A percentile compares a stretch with the other conserved stretches of the same genome.
Conservation (phyloP, 2,329 filamentous ascomycete genomes). For the Ophiostoma ips region DNA sequence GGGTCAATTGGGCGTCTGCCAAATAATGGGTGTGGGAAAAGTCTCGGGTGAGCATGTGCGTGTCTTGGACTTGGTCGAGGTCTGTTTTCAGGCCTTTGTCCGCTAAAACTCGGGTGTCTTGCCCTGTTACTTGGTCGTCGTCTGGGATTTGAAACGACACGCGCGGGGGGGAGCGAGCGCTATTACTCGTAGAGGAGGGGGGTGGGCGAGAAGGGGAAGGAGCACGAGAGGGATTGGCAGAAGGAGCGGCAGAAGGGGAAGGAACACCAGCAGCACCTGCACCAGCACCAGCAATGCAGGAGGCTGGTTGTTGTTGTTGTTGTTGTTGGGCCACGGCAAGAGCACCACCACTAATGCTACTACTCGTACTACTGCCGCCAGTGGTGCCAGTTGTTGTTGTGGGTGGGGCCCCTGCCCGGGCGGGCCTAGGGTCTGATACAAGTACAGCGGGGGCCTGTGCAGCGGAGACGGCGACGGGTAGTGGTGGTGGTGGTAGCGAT, state of each 20-base stretch:
- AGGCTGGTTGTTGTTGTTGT: no score
- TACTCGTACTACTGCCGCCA: background rate
- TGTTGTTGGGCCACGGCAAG: no score
- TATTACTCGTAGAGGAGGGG: background rate
- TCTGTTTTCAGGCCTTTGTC: background rate
- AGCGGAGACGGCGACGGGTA: constrained; percentile 1
- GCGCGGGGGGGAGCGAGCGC: background rate
- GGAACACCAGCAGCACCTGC: background rate
- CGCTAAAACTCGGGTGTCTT: background rate
- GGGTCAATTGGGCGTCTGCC: background rate
- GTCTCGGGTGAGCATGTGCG: background rate
- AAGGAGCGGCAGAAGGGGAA: background rate
- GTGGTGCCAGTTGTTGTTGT: background rate
- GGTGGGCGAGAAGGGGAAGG: background rate
- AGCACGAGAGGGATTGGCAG: background rate
- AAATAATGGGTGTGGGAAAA: background rate
- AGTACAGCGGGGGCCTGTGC: background rate
- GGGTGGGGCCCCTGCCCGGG: background rate
- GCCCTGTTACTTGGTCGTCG: background rate
- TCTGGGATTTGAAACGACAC: constrained; percentile 8
- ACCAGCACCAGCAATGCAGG: background rate
- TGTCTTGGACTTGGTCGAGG: background rate
- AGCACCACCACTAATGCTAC: background rate
- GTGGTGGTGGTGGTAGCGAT: no score
- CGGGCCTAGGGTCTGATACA: constrained; percentile 3